phyloP scores from a whole-genome alignment of 495 filamentous ascomycete species.

The Penicillium turbatum region DNA sequence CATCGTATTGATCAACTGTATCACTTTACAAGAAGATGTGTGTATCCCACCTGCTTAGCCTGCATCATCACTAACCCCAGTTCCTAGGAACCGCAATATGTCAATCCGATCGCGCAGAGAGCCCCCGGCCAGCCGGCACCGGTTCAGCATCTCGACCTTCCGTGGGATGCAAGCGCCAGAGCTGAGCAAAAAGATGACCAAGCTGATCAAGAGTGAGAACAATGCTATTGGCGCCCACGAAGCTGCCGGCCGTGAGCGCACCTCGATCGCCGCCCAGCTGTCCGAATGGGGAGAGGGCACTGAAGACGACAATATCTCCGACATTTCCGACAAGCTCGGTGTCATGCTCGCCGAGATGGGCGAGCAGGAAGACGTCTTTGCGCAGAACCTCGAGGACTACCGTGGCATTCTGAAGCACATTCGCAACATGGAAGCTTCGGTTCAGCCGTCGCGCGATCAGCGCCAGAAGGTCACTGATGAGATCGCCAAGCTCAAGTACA shows the following conservation, averaged over 20 bases:
- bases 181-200: conserved; percentile 77
- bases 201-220: conserved; percentile 90
- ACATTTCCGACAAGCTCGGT: conserved; percentile 90
- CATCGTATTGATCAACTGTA: neutral
- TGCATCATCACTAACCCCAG: conserved; percentile 3
- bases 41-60: neutral
- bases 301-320: conserved; percentile 76
- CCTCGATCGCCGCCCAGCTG: conserved; percentile 81
- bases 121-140: conserved; percentile 43
- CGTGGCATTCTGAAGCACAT: conserved; percentile 80
- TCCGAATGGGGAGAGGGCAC: conserved; percentile 95
- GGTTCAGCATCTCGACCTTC: conserved; percentile 77
- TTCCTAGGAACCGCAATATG: conserved; percentile 53
- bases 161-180: conserved; percentile 79
- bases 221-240: conserved; percentile 78
- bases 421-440: conserved; percentile 83
- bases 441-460: conserved; percentile 86
- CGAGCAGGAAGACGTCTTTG: conserved; percentile 85
- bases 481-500: conserved; percentile 81
- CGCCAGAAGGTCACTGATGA: conserved; percentile 84
- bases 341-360: conserved; percentile 88
- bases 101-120: conserved; percentile 56
- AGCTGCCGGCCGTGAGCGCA: conserved; percentile 71
- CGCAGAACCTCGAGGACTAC: conserved; percentile 79
- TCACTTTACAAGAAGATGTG: conserved; percentile 3